Conservation (phyloP, 2,329 filamentous ascomycete genomes). For the Ceratocystis harringtonii region DNA sequence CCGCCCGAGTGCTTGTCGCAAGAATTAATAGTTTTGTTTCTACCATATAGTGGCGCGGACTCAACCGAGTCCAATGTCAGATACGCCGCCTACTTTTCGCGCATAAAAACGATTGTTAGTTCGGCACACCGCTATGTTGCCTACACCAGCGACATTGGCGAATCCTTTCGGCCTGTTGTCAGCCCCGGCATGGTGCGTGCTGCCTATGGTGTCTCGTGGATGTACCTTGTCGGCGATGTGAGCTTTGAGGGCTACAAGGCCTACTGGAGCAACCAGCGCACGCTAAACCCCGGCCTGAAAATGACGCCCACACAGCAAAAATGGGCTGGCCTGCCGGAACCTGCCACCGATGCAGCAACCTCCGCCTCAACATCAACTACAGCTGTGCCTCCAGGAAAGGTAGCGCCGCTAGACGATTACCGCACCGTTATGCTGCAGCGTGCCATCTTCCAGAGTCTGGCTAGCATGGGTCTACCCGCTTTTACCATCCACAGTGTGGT, state of each 20-base stretch:
- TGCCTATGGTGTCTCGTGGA: constrained; percentile 85
- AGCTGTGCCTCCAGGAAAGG: constrained; percentile 25
- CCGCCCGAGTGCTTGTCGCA: no score
- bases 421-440: constrained; percentile 81
- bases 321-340: constrained; percentile 30
- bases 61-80: constrained; percentile 74
- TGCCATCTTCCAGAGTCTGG: constrained; percentile 77
- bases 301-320: constrained; percentile 36
- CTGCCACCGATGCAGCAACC: constrained; percentile 18
- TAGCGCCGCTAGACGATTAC: constrained; percentile 73
- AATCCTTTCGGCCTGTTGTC: constrained; percentile 85
- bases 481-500: constrained; percentile 92
- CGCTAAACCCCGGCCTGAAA: constrained; percentile 51
- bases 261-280: constrained; percentile 70
- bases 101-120: constrained; percentile 72
- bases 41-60: constrained; percentile 37
- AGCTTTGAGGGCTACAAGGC: constrained; percentile 89
- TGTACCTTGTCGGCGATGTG: constrained; percentile 83
- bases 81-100: constrained; percentile 83
- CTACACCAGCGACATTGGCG: constrained; percentile 91
- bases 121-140: constrained; percentile 92
- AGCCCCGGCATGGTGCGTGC: constrained; percentile 67
- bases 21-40: neutral
- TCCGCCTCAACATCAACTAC: neutral
- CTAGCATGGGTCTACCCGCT: constrained; percentile 85